Base-by-base conservation (phyloP, 2,329 filamentous ascomycete genomes). In the Curvularia sp. region DNA sequence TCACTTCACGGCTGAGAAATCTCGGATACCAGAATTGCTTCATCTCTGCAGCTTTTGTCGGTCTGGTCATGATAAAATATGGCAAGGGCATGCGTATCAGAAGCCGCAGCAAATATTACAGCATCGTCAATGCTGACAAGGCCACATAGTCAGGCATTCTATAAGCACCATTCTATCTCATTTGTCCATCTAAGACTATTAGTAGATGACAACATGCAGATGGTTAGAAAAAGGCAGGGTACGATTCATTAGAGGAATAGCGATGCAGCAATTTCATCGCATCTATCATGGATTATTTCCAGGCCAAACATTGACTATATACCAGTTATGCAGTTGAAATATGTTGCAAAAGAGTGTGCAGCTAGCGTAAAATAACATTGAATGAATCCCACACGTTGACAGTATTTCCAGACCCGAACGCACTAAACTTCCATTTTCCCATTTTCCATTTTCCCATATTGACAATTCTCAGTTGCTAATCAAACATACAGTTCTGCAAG, bases 21-120 rank as follows among this genome's bases (percentile, higher is more conserved):
- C 75, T 81, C 68, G 80, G 80, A 0, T 69, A 78, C 31, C 76
- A 78, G 53, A 78, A 80, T 58, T 77, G 77, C 15, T 81, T 81
- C 55, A 71, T 81, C 12, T 69, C 77, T 1, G 80, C 79, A 2
- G 80, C 75, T 0, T 79, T 80, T 55, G 74, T 77, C 5, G 80
- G 79, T 4, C 62, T 84, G 10, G 46, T 79, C 1, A 79, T 85
- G 64, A 78, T 85, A 10, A 81, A 77, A 62, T 85, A 75, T 57
- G 84, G 84, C 2, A 83, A 82, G 58, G 60, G 58, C 7, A 68
- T 82, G 66, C 60, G 66, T 26, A 31, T 57, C 5, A 52, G 43
- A 18, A 67, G 61, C 18, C 74, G 60, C 31, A 56, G 79, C 4
- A 67, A 64, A 55, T 75, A 76, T 51, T 75, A 60, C 62, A 79